Conservation (phyloP, 305 asterid genomes). For the Rubia balearica region DNA sequence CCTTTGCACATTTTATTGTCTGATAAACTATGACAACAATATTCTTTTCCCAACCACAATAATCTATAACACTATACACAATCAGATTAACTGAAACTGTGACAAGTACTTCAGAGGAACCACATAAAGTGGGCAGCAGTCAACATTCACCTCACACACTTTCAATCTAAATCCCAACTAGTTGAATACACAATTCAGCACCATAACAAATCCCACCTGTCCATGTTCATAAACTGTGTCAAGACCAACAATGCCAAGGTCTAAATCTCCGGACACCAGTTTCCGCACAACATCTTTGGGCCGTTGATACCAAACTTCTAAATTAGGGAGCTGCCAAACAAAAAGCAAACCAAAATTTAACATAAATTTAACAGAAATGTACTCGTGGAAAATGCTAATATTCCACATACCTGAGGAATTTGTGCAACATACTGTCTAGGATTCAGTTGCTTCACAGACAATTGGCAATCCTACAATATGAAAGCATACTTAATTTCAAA, state of each 20-base stretch:
- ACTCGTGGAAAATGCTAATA: not conserved
- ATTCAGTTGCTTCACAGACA: constrained; percentile 87
- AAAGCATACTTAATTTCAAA: not conserved
- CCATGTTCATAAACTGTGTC: constrained; percentile 78
- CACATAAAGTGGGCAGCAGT: too few species aligned
- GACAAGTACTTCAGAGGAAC: too few species aligned
- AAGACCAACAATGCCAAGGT: constrained; percentile 95
- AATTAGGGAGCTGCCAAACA: constrained; percentile 50
- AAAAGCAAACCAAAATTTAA: not conserved
- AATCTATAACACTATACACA: too few species aligned
- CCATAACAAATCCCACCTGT: constrained; percentile 44
- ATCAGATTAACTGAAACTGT: too few species aligned
- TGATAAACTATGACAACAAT: too few species aligned
- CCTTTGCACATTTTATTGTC: too few species aligned
- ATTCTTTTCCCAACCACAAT: too few species aligned
- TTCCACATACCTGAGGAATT: constrained; percentile 70
- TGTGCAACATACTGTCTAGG: constrained; percentile 85
- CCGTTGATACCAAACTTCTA: constrained; percentile 96
- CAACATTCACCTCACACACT: too few species aligned
- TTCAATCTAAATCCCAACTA: too few species aligned
- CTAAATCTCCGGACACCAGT: constrained; percentile 91
- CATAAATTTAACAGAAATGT: not conserved
- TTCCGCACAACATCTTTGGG: constrained; percentile 92
- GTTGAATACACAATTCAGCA: not conserved
- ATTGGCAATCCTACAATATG: constrained; percentile 64